Conservation (phyloP, 441 rosid genomes). For the Populus hybrid region DNA sequence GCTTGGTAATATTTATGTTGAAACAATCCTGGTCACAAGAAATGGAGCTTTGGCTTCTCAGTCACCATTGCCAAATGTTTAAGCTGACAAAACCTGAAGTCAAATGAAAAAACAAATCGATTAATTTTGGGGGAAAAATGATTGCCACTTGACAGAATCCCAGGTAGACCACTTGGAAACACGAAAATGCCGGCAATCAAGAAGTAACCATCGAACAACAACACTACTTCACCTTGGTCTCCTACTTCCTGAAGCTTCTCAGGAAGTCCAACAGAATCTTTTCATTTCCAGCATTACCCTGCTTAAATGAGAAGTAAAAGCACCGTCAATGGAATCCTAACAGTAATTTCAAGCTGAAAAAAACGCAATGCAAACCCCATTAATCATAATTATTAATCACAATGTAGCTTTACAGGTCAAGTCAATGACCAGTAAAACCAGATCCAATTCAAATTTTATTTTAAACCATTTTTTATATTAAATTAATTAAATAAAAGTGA, state of each 20-base stretch:
- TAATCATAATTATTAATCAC: conserved; percentile 7
- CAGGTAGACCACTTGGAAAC: neutral
- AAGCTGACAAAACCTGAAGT: neutral
- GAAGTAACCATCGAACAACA: conserved; percentile 1
- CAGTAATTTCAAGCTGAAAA: conserved; percentile 3
- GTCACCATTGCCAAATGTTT: conserved; percentile 20
- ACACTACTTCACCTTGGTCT: conserved; percentile 15
- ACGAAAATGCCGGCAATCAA: conserved; percentile 24
- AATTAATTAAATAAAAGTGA: too few relatives aligned
- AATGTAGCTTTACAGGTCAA: too few relatives aligned
- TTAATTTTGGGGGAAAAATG: neutral
- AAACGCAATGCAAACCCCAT: neutral
- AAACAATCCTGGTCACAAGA: neutral
- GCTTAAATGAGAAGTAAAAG: neutral
- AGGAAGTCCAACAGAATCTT: conserved; percentile 11
- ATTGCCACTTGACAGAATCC: conserved; percentile 22
- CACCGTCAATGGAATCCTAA: neutral
- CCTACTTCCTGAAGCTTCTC: conserved; percentile 6
- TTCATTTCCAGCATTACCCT: conserved; percentile 8
- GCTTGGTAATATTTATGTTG: neutral
- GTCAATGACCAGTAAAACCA: too few relatives aligned
- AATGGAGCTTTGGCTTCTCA: neutral
- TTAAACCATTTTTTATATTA: too few relatives aligned
- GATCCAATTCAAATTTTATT: too few relatives aligned
- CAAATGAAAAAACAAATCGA: neutral